Evolutionary conservation across 345 rosid genomes (phyloP).

Genomic region (Eucalyptus curtisii): DNA sequence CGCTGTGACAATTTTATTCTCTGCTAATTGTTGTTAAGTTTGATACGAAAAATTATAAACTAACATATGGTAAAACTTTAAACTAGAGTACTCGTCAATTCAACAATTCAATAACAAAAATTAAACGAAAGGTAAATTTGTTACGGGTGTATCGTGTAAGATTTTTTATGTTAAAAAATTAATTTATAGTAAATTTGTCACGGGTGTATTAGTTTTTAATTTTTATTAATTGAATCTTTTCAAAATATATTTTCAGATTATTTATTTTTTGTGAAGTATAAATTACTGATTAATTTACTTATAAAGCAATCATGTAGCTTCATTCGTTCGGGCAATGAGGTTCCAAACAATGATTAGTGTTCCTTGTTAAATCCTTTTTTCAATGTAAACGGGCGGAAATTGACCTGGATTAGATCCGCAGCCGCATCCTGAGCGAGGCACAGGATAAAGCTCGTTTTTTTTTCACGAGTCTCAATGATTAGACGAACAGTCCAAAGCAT

Average conservation of each 20-base stretch:
- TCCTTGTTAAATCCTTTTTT: neutral
- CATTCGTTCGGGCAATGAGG: neutral
- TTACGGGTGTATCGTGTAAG: fast-evolving
- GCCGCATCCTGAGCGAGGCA: neutral
- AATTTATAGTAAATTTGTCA: fast-evolving
- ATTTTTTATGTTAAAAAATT: too few species aligned
- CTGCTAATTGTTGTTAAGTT: fast-evolving
- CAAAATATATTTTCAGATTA: too few species aligned
- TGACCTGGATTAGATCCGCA: neutral
- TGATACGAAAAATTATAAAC: fast-evolving
- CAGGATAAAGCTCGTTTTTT: neutral
- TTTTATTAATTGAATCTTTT: too few species aligned
- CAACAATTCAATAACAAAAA: too few species aligned
- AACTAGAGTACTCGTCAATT: fast-evolving
- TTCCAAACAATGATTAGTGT: neutral
- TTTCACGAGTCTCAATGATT: neutral
- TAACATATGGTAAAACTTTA: fast-evolving
- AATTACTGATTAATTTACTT: too few species aligned
- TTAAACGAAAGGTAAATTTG: too few species aligned
- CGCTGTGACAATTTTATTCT: too few species aligned
- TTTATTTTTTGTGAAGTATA: neutral
- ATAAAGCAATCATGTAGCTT: neutral
- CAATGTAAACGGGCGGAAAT: neutral
- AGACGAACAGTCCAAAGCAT: neutral
- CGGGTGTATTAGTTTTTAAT: fast-evolving